A percentile compares a stretch with the other conserved stretches of the same genome.
Conservation (phyloP, 805 yeast genomes). For the Candida piceae region DNA sequence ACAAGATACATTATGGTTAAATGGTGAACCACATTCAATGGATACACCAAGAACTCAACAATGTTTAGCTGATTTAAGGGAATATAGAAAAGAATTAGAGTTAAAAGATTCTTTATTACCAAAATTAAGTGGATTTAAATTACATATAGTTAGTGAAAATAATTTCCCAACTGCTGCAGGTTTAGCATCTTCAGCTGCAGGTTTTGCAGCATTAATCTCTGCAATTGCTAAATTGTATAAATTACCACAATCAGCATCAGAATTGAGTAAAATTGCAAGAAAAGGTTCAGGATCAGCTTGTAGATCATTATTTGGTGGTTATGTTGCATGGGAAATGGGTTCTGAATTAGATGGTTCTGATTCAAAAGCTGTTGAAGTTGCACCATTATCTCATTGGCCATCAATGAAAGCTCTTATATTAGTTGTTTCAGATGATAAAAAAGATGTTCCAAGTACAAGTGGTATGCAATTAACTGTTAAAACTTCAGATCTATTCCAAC, state of each 20-base stretch:
- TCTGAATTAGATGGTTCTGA: constrained; percentile 68
- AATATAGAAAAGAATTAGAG: constrained; percentile 61
- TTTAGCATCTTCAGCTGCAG: constrained; percentile 96
- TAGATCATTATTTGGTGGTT: constrained; percentile 94
- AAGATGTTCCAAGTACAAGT: constrained; percentile 89
- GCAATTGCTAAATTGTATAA: constrained; percentile 83
- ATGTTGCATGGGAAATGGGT: constrained; percentile 99
- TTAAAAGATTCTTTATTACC: constrained; percentile 48
- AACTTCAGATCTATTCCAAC: constrained; percentile 80
- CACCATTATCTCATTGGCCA: constrained; percentile 86
- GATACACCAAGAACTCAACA: constrained; percentile 59
- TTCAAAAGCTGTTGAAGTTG: constrained; percentile 90
- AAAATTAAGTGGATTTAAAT: constrained; percentile 53
- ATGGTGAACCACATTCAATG: constrained; percentile 76
- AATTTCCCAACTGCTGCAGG: constrained; percentile 99
- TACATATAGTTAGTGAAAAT: constrained; percentile 86
- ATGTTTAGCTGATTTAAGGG: constrained; percentile 72
- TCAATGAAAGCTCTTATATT: constrained; percentile 85
- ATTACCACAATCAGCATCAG: constrained; percentile 80
- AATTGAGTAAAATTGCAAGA: constrained; percentile 89
- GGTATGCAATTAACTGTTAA: constrained; percentile 96
- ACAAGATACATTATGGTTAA: constrained; percentile 74
- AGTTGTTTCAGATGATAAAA: constrained; percentile 89
- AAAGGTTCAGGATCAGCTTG: constrained; percentile 99
- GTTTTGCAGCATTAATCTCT: constrained; percentile 90